Evolutionary conservation across 129 eudicot species (phyloP).

Genomic region (Tagetes patula): DNA sequence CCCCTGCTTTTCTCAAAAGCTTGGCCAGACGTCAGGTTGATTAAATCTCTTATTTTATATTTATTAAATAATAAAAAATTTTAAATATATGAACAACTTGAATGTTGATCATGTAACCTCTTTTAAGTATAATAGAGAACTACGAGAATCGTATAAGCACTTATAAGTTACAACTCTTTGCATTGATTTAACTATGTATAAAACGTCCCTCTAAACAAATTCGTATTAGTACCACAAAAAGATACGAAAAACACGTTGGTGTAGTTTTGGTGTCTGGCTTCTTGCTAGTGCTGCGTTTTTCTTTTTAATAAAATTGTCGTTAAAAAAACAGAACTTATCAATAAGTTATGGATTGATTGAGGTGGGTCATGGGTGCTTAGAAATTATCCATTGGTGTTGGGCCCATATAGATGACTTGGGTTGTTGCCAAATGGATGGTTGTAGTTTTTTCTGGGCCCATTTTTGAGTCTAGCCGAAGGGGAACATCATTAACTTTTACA

Average conservation of each 20-base stretch:
- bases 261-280: too few relatives aligned
- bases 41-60: background rate
- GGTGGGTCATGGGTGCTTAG: constrained; percentile 21
- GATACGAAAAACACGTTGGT: too few relatives aligned
- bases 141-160: too few relatives aligned
- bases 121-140: background rate
- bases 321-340: too few relatives aligned
- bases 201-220: too few relatives aligned
- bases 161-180: too few relatives aligned
- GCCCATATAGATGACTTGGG: constrained; percentile 23
- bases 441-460: background rate
- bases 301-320: too few relatives aligned
- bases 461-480: background rate
- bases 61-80: background rate
- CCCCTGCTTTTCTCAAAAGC: constrained; percentile 86
- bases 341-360: constrained; percentile 7
- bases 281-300: too few relatives aligned
- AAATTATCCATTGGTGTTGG: constrained; percentile 8
- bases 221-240: too few relatives aligned
- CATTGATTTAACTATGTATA: too few relatives aligned
- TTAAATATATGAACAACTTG: too few relatives aligned
- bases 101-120: background rate
- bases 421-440: constrained; percentile 29
- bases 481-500: constrained; percentile 4
- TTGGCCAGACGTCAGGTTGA: constrained; percentile 83